phyloP scores from a whole-genome alignment of 2,329 filamentous ascomycete genomes.

The Torrubiella hemipterigena region DNA sequence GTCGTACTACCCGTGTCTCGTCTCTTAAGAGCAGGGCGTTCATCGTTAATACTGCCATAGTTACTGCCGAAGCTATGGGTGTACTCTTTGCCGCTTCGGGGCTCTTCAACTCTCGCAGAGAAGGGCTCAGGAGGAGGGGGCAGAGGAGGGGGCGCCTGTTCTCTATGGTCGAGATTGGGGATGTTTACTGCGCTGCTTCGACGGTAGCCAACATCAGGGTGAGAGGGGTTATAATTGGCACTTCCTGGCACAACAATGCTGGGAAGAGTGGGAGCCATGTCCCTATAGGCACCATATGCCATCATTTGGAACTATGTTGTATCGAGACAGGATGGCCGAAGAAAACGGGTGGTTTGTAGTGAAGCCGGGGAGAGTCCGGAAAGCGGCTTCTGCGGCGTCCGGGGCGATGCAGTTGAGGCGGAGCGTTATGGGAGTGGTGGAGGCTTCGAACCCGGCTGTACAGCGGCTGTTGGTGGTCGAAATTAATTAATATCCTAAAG shows the following conservation, averaged over 20 bases:
- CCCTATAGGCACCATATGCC: conserved; percentile 24
- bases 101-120: conserved; percentile 16
- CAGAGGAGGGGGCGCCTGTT: conserved; percentile 28
- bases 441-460: no score
- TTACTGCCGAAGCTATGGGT: conserved; percentile 17
- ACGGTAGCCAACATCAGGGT: conserved; percentile 19
- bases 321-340: no score
- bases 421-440: no score
- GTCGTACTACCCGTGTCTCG: conserved; percentile 14
- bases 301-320: conserved; percentile 15
- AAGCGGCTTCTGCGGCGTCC: no score
- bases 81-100: conserved; percentile 16
- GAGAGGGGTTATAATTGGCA: conserved; percentile 15
- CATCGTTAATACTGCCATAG: conserved; percentile 28
- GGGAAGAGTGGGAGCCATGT: conserved; percentile 20
- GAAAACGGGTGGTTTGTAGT: no score
- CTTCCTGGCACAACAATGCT: conserved; percentile 22
- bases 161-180: conserved; percentile 21
- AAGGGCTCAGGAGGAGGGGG: conserved; percentile 31
- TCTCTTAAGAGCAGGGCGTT: conserved; percentile 20
- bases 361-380: no score
- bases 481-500: no score
- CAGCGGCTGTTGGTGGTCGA: no score
- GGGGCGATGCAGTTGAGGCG: no score
- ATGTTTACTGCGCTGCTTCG: conserved; percentile 28